These are phyloP conservation scores for Coriaria nepalensis DNA, from an alignment of 306 rosid genomes.

Conservation along the genomic window DNA sequence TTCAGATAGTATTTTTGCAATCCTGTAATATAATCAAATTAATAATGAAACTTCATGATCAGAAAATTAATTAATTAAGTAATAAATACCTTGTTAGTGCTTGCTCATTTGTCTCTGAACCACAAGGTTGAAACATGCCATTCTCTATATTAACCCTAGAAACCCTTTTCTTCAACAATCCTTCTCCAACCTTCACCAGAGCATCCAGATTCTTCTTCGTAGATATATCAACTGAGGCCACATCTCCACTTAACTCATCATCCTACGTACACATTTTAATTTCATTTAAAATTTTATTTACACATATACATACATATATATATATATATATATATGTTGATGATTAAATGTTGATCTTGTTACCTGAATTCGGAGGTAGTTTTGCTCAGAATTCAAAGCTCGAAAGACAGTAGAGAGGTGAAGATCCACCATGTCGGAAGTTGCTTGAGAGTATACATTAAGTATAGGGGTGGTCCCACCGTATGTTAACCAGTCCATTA, in stretches of 20 bases:
- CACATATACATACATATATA: no score
- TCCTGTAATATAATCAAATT: no score
- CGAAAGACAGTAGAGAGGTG: constrained; percentile 24
- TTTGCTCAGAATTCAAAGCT: constrained; percentile 19
- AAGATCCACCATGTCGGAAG: constrained; percentile 32
- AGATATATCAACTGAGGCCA: constrained; percentile 19
- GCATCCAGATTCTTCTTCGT: constrained; percentile 17
- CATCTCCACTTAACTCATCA: constrained; percentile 8
- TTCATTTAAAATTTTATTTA: no score
- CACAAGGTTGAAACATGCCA: constrained; percentile 11
- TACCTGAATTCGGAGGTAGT: constrained; percentile 32
- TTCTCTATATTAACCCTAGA: constrained; percentile 21
- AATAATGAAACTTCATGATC: no score
- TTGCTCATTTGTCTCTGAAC: constrained; percentile 17
- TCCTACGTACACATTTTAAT: constrained; percentile 14
- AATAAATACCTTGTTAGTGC: constrained; percentile 30
- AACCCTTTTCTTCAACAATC: constrained; percentile 19
- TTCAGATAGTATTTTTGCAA: constrained; percentile 34
- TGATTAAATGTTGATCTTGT: no score
- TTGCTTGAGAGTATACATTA: constrained; percentile 25
- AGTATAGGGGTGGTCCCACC: constrained; percentile 23
- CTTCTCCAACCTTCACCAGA: constrained; percentile 22
- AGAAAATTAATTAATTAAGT: no score
- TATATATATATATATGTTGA: no score
- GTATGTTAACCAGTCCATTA: constrained; percentile 24